Evolutionary conservation across 805 yeast species (phyloP), one percentile per base, ranked within the genome.

Genomic region (Spathaspora passalidarum): DNA sequence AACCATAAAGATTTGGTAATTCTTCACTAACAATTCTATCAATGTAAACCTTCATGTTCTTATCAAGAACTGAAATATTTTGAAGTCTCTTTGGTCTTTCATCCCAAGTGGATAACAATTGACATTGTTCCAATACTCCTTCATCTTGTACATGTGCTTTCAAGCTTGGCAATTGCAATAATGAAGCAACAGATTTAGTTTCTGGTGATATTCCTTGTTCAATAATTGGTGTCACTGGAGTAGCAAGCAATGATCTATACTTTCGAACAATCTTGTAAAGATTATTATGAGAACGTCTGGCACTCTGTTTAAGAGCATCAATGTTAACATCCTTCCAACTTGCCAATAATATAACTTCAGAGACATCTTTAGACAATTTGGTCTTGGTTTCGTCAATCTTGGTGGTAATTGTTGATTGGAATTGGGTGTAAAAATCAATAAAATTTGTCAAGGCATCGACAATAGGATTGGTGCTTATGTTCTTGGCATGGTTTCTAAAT

Each of bases 281-380:
- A 55, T 76, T 81, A 52, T 81, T 80, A 59, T 95, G 99, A 0
- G 97, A 90, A 40, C 86, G 80, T 52, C 89, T 82, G 5, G 99
- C 94, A 65, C 97, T 88, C 65, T 91, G 97, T 55, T 88, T 90
- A 56, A 94, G 74, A 0, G 99, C 96, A 59, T 87, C 95, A 38
- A 90, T 80, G 57, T 94, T 95, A 10, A 90, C 91, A 67, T 94
- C 99, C 55, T 91, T 90, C 98, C 98, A 95, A 57, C 96, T 88
- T 1, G 99, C 97, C 13, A 94, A 72, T 38, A 88, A 67, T 37
- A 94, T 89, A 3, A 90, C 84, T 47, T 94, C 99, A 29, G 81
- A 75, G 9, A 94, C 79, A 42, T 89, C 89, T 59, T 91, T 92
- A 48, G 84, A 88, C 29, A 92, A 67, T 2, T 66, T 62, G 55